phyloP scores from a whole-genome alignment of 495 filamentous ascomycete species.

The Hypomontagnella monticulosa region DNA sequence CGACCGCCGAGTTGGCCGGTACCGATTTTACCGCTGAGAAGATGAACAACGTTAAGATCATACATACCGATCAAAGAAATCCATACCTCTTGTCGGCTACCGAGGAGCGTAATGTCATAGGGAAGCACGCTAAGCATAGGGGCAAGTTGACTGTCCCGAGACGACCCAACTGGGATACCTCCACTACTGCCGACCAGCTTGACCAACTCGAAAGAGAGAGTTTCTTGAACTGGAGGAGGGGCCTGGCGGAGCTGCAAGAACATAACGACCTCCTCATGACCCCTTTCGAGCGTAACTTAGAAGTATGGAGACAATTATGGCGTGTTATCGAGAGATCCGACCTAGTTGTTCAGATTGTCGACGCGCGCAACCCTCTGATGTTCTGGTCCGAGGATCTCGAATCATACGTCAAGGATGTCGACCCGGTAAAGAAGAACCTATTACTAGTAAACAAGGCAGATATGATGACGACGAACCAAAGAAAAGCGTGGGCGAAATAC shows the following conservation, averaged over 20 bases:
- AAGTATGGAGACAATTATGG: slow-evolving; percentile 99
- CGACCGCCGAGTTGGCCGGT: slow-evolving; percentile 91
- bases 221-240: slow-evolving; percentile 88
- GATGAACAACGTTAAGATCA: slow-evolving; percentile 98
- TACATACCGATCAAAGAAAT: slow-evolving; percentile 93
- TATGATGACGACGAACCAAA: slow-evolving; percentile 93
- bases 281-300: slow-evolving; percentile 96
- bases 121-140: slow-evolving; percentile 84
- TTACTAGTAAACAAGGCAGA: slow-evolving; percentile 98
- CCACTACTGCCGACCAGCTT: slow-evolving; percentile 82
- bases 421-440: slow-evolving; percentile 87
- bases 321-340: slow-evolving; percentile 97
- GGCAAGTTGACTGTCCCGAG: slow-evolving; percentile 85
- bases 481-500: slow-evolving; percentile 86
- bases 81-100: slow-evolving; percentile 88
- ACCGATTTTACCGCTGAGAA: slow-evolving; percentile 99
- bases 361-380: slow-evolving; percentile 92
- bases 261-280: slow-evolving; percentile 95
- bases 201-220: slow-evolving; percentile 81
- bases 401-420: slow-evolving; percentile 91
- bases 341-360: slow-evolving; percentile 97
- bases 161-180: slow-evolving; percentile 85
- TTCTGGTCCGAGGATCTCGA: slow-evolving; percentile 96
- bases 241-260: slow-evolving; percentile 91
- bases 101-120: slow-evolving; percentile 80